Conservation (phyloP, 257 asterid genomes). For the Linderniella brevidens region DNA sequence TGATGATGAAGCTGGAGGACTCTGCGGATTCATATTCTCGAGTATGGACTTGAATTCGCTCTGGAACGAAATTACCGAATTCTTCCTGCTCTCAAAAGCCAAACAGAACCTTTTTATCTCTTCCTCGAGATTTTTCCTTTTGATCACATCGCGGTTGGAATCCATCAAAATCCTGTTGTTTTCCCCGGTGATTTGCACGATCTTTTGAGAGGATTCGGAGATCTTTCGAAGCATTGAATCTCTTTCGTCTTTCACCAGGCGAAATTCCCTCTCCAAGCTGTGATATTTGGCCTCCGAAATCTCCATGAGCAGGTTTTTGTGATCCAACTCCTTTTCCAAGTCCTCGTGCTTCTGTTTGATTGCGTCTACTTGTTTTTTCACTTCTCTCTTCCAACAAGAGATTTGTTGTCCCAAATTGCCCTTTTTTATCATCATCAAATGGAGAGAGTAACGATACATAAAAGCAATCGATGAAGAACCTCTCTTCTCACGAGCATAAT, state of each 20-base stretch:
- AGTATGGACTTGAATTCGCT: constrained; percentile 42
- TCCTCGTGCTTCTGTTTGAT: constrained; percentile 32
- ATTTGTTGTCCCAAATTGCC: constrained; percentile 59
- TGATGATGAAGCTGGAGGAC: too few species aligned
- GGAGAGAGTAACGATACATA: background rate
- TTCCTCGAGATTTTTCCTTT: constrained; percentile 65
- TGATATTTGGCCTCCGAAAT: constrained; percentile 36
- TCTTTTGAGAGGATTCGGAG: constrained; percentile 32
- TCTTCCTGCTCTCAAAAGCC: constrained; percentile 51
- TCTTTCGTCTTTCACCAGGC: constrained; percentile 43
- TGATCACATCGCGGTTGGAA: constrained; percentile 42
- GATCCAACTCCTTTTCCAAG: constrained; percentile 39
- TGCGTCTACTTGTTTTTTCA: constrained; percentile 34
- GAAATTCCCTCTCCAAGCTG: constrained; percentile 54
- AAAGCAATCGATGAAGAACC: background rate
- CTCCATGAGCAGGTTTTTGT: constrained; percentile 30
- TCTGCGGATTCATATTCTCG: constrained; percentile 38
- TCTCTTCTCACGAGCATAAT: background rate
- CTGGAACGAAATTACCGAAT: constrained; percentile 35
- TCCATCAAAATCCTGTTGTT: constrained; percentile 27
- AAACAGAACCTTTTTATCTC: constrained; percentile 41
- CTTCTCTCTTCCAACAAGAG: constrained; percentile 63
- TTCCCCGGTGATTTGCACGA: constrained; percentile 33
- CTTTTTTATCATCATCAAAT: constrained; percentile 29
- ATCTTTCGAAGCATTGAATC: constrained; percentile 21